phyloP scores from a whole-genome alignment of 345 rosid species.

The Boechera retrofracta region DNA sequence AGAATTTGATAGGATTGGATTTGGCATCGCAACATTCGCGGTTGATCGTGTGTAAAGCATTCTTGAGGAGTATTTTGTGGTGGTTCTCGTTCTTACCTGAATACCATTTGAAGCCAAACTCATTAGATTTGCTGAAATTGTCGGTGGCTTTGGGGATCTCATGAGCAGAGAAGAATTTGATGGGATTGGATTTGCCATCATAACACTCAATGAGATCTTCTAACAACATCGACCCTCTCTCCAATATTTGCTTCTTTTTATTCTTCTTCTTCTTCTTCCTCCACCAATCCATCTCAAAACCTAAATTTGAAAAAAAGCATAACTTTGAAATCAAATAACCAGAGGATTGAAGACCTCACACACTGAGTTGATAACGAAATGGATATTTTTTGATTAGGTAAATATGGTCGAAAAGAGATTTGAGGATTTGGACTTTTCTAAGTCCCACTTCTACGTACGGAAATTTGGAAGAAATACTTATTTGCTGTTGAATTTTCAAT shows the following conservation, averaged over 20 bases:
- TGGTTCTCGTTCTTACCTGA: neutral
- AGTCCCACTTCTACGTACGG: no score
- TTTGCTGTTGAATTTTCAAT: no score
- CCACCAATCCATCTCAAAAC: neutral
- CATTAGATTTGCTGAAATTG: neutral
- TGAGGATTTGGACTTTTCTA: no score
- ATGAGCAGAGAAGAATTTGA: neutral
- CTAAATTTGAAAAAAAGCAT: no score
- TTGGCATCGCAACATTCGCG: no score
- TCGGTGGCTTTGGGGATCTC: neutral
- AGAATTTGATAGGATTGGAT: no score
- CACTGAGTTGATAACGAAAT: no score
- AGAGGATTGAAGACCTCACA: no score
- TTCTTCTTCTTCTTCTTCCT: neutral
- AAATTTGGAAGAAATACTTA: no score
- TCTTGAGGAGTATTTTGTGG: neutral
- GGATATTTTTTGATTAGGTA: no score
- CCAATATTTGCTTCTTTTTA: neutral
- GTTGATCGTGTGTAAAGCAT: neutral
- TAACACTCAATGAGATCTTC: neutral
- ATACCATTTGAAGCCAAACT: neutral
- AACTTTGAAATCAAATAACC: no score
- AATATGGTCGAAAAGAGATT: no score
- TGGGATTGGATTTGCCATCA: constrained; percentile 1
- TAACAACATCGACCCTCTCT: neutral